Conservation (phyloP, 2,329 filamentous ascomycete genomes). For the Alternaria sp. region DNA sequence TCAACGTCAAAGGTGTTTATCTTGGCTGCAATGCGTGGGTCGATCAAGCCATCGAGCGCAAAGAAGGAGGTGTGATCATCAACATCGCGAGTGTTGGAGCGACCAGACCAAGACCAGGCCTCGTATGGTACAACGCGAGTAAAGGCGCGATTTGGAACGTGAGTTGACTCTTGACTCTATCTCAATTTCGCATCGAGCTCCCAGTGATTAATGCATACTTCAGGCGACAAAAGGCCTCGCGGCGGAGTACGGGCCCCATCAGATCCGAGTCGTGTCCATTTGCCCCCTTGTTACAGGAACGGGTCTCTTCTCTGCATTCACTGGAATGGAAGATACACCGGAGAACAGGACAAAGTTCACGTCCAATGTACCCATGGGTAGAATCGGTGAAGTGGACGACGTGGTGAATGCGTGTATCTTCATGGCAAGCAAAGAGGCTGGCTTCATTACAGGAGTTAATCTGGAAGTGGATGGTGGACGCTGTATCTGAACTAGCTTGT, state of each 20-base stretch:
- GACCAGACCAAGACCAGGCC: constrained; percentile 64
- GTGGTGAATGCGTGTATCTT: constrained; percentile 65
- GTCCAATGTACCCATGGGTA: constrained; percentile 64
- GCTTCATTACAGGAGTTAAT: constrained; percentile 65
- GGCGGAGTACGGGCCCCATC: constrained; percentile 73
- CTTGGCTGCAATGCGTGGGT: constrained; percentile 65
- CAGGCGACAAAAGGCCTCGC: constrained; percentile 69
- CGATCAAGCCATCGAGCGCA: constrained; percentile 65
- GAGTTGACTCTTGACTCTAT: neutral
- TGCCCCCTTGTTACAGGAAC: constrained; percentile 73
- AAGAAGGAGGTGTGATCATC: constrained; percentile 66
- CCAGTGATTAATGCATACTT: constrained; percentile 20
- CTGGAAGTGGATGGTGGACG: constrained; percentile 50
- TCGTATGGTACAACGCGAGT: constrained; percentile 74
- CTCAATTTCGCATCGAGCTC: neutral
- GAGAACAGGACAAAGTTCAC: constrained; percentile 61
- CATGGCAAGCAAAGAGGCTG: constrained; percentile 64
- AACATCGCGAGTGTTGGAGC: constrained; percentile 71
- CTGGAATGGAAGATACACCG: constrained; percentile 67
- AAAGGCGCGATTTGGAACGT: constrained; percentile 71
- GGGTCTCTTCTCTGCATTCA: constrained; percentile 65
- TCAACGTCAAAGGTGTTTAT: constrained; percentile 73
- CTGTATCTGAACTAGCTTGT: constrained; percentile 33
- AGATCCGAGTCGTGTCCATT: constrained; percentile 76
- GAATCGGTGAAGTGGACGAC: constrained; percentile 67